Conservation (phyloP, 345 rosid species). For the Eucalyptus microcorys region DNA sequence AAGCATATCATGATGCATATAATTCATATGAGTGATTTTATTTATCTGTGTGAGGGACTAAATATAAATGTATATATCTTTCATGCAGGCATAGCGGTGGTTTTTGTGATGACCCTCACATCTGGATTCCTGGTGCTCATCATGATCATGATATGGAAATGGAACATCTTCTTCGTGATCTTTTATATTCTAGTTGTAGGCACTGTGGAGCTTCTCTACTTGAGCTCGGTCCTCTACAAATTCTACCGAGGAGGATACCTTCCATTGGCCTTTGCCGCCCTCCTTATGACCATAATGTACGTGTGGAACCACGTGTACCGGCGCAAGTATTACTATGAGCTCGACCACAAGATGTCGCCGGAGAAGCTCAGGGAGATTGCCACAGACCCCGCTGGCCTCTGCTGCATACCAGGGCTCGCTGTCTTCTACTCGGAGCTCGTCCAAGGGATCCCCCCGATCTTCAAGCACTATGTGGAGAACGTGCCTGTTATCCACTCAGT, state of each 20-base stretch:
- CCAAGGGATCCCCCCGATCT: slow-evolving; percentile 28
- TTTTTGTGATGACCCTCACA: slow-evolving; percentile 29
- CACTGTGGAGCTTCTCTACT: slow-evolving; percentile 11
- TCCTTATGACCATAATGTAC: slow-evolving; percentile 24
- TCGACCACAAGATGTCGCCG: slow-evolving; percentile 18
- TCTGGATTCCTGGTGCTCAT: slow-evolving; percentile 25
- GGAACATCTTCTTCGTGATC: slow-evolving; percentile 16
- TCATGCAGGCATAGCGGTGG: slow-evolving; percentile 34
- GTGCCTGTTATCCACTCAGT: slow-evolving; percentile 24
- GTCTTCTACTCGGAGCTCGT: slow-evolving; percentile 33
- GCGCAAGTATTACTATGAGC: slow-evolving; percentile 27
- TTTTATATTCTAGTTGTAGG: slow-evolving; percentile 4
- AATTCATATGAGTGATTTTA: not conserved
- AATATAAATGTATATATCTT: not conserved
- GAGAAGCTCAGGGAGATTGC: slow-evolving; percentile 5
- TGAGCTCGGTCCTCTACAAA: slow-evolving; percentile 40
- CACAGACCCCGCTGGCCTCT: not conserved
- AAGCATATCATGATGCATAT: not conserved
- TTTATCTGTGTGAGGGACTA: not conserved
- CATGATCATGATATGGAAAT: slow-evolving; percentile 51
- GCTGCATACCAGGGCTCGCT: slow-evolving; percentile 24
- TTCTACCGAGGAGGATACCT: slow-evolving; percentile 33
- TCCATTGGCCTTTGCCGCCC: slow-evolving; percentile 19
- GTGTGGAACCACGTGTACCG: slow-evolving; percentile 26
- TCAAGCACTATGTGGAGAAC: slow-evolving; percentile 25